A percentile compares a stretch with the other conserved stretches of the same genome.
phyloP scores from a whole-genome alignment of 768 basidiomycete species.

The Lactarius vividus region DNA sequence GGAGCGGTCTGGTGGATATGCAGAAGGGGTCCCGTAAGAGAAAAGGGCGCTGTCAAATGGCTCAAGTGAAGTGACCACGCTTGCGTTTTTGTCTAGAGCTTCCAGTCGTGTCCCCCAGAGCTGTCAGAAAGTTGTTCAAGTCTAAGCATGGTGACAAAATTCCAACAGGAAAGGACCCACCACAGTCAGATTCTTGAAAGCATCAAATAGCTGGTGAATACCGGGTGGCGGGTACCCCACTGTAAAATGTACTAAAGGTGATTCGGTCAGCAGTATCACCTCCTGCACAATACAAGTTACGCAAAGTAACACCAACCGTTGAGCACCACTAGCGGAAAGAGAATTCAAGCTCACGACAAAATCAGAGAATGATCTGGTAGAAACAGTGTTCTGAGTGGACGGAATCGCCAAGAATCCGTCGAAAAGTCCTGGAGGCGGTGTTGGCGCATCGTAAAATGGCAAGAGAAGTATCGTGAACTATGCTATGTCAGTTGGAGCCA shows the following conservation, averaged over 20 bases:
- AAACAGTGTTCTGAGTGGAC: background rate
- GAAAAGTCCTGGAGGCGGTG: conserved; percentile 22
- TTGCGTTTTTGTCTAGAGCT: background rate
- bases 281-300: background rate
- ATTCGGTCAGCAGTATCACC: background rate
- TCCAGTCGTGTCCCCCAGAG: conserved; percentile 6
- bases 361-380: conserved; percentile 3
- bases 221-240: background rate
- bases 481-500: background rate
- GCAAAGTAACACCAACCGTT: background rate
- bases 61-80: background rate
- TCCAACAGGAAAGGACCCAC: background rate
- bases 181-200: background rate
- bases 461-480: background rate
- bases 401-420: conserved; percentile 28
- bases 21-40: conserved; percentile 15
- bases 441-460: conserved; percentile 28
- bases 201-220: conserved; percentile 3
- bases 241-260: background rate
- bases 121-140: background rate
- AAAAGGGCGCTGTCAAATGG: conserved; percentile 1
- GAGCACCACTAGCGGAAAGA: background rate
- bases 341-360: background rate
- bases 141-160: background rate
- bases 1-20: conserved; percentile 22